phyloP scores from a whole-genome alignment of 306 rosid species.

The Medicago arabica region DNA sequence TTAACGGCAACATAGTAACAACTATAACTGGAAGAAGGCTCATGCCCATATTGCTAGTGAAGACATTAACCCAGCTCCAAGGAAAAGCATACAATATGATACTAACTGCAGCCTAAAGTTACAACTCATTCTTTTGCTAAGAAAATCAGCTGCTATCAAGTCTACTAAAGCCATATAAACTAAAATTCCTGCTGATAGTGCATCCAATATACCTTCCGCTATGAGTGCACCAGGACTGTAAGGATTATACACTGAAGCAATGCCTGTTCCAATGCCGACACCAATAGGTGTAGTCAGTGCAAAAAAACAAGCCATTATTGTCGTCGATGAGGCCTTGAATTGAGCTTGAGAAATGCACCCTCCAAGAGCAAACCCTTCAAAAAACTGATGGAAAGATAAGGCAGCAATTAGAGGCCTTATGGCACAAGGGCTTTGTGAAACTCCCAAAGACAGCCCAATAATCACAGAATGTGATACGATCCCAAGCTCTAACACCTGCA shows the following conservation, averaged over 20 bases:
- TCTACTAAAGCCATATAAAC: slow-evolving; percentile 97
- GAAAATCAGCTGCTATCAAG: slow-evolving; percentile 90
- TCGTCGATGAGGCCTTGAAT: slow-evolving; percentile 62
- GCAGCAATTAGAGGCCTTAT: slow-evolving; percentile 91
- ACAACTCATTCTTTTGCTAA: slow-evolving; percentile 95
- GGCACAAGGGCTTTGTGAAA: slow-evolving; percentile 89
- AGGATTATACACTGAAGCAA: slow-evolving; percentile 73
- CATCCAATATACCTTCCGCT: slow-evolving; percentile 80
- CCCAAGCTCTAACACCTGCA: slow-evolving; percentile 93
- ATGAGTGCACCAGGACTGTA: slow-evolving; percentile 73
- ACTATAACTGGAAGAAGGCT: slow-evolving; percentile 5
- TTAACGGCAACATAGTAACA: too few relatives aligned
- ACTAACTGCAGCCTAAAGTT: slow-evolving; percentile 83
- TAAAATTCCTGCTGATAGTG: slow-evolving; percentile 81
- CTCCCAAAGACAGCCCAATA: slow-evolving; percentile 87
- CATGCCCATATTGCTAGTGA: slow-evolving; percentile 89
- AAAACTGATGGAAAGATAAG: slow-evolving; percentile 90
- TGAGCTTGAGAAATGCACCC: slow-evolving; percentile 97
- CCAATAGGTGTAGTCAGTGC: slow-evolving; percentile 84
- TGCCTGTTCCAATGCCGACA: slow-evolving; percentile 66
- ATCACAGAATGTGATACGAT: slow-evolving; percentile 96
- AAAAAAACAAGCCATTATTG: slow-evolving; percentile 85
- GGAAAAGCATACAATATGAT: slow-evolving; percentile 83
- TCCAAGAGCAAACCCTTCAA: slow-evolving; percentile 99
- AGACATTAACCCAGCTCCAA: slow-evolving; percentile 97